Percentiles rank a stretch among this genome's conserved stretches.
phyloP scores from a whole-genome alignment of 306 rosid genomes.

The Prunus campanulata region DNA sequence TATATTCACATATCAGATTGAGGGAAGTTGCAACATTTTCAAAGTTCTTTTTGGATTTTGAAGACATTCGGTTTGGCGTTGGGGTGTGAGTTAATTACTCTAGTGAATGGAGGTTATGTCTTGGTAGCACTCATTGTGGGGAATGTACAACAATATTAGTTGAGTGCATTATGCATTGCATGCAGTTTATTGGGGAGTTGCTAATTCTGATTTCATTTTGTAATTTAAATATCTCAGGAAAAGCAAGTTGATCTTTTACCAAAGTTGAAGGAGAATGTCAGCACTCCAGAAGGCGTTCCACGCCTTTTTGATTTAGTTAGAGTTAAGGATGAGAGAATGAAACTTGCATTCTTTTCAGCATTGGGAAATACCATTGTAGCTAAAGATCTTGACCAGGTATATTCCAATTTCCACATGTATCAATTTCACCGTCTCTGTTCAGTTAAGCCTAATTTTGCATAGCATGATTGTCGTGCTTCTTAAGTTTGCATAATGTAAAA shows the following conservation, averaged over 20 bases:
- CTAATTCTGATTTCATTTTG: conserved; percentile 11
- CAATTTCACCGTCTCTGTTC: neutral
- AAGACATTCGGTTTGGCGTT: neutral
- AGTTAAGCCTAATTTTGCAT: neutral
- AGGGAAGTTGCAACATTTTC: neutral
- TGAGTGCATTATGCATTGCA: conserved; percentile 2
- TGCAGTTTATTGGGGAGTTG: neutral
- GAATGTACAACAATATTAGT: neutral
- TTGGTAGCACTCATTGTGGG: conserved; percentile 1
- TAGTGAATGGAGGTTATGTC: neutral
- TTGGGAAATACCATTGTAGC: conserved; percentile 81
- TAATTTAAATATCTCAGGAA: conserved; percentile 50
- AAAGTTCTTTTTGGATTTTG: neutral
- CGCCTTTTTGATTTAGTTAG: conserved; percentile 84
- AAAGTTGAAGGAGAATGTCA: conserved; percentile 53
- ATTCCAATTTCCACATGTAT: conserved; percentile 12
- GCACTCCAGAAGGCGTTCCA: conserved; percentile 86
- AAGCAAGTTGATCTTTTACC: conserved; percentile 72
- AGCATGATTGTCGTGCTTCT: neutral
- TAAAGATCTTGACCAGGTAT: conserved; percentile 88
- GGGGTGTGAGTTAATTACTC: neutral
- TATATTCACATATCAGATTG: neutral
- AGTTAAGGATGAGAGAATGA: conserved; percentile 81
- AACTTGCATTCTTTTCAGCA: conserved; percentile 85
- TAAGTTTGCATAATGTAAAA: neutral